Conservation (phyloP, 495 filamentous ascomycete genomes). For the Pseudoneurospora amorphoporcata region DNA sequence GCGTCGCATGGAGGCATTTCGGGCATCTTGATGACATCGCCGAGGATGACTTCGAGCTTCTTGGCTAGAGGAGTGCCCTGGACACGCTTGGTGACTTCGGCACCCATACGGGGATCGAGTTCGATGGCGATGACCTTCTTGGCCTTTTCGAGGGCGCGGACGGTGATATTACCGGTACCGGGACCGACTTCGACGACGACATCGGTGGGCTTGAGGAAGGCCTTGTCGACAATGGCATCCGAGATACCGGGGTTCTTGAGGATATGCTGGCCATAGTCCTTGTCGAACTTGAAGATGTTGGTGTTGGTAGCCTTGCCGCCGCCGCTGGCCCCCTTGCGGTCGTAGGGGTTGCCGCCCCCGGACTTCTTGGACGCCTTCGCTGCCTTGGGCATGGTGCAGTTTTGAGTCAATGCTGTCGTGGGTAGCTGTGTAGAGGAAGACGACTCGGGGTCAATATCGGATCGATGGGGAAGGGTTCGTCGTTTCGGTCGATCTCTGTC, state of each 20-base stretch:
- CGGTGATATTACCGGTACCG: conserved; percentile 50
- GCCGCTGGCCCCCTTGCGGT: conserved; percentile 25
- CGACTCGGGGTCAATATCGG: neutral
- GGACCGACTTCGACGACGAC: conserved; percentile 40
- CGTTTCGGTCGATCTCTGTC: neutral
- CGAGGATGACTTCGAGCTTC: conserved; percentile 72
- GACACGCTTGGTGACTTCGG: conserved; percentile 89
- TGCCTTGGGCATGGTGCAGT: conserved; percentile 45
- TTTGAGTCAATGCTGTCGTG: neutral
- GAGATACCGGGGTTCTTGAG: conserved; percentile 93
- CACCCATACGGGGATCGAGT: conserved; percentile 92
- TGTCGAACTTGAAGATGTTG: conserved; percentile 68
- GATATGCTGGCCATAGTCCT: conserved; percentile 68
- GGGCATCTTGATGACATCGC: conserved; percentile 80
- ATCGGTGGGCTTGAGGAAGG: conserved; percentile 81
- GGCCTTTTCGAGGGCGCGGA: conserved; percentile 76
- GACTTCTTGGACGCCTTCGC: conserved; percentile 50
- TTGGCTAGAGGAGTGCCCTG: conserved; percentile 75
- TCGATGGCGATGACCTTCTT: conserved; percentile 82
- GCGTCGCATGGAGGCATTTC: conserved; percentile 82
- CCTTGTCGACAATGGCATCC: conserved; percentile 75
- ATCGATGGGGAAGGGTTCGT: neutral
- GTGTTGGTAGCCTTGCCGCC: conserved; percentile 45
- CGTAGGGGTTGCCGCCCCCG: conserved; percentile 47
- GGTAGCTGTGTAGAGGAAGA: neutral